A percentile compares a stretch with the other conserved stretches of the same genome.
Evolutionary conservation across 106 monocot species (phyloP).

Genomic region (Acorus gramineus): DNA sequence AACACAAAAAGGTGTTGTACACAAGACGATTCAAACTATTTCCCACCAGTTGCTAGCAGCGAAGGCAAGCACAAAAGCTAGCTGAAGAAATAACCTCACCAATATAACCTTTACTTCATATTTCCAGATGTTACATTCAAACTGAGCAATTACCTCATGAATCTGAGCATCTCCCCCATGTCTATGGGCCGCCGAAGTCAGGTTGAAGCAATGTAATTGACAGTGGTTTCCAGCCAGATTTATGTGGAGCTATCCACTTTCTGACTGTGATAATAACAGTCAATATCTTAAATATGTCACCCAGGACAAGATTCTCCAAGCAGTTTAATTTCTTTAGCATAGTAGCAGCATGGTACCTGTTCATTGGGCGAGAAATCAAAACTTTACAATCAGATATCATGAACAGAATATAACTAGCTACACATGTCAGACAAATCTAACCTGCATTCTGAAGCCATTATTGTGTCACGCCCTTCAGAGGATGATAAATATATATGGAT

Average conservation of each 20-base stretch:
- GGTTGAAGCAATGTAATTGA: slow-evolving; percentile 6
- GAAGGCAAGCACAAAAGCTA: too few relatives aligned
- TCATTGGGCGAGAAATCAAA: background rate
- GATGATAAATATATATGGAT: slow-evolving; percentile 38
- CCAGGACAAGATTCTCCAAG: slow-evolving; percentile 40
- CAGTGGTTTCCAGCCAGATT: slow-evolving; percentile 64
- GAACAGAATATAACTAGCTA: background rate
- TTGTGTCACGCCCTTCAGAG: slow-evolving; percentile 15
- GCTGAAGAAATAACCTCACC: too few relatives aligned
- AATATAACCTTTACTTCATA: too few relatives aligned
- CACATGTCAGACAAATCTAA: slow-evolving; percentile 7
- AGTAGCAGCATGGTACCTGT: slow-evolving; percentile 63
- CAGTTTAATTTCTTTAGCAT: slow-evolving; percentile 32
- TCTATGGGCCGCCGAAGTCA: too few relatives aligned
- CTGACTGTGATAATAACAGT: slow-evolving; percentile 24
- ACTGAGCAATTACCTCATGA: too few relatives aligned
- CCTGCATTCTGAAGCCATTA: slow-evolving; percentile 49
- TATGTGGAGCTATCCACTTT: slow-evolving; percentile 56
- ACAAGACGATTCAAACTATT: too few relatives aligned
- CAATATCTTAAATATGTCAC: slow-evolving; percentile 55
- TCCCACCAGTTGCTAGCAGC: too few relatives aligned
- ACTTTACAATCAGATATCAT: background rate
- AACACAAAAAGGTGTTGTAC: too few relatives aligned
- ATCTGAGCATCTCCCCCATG: too few relatives aligned
- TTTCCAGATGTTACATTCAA: too few relatives aligned